A percentile compares a stretch with the other conserved stretches of the same genome.
Conservation (phyloP, 768 basidiomycete species). For the Boletus coccyginus region DNA sequence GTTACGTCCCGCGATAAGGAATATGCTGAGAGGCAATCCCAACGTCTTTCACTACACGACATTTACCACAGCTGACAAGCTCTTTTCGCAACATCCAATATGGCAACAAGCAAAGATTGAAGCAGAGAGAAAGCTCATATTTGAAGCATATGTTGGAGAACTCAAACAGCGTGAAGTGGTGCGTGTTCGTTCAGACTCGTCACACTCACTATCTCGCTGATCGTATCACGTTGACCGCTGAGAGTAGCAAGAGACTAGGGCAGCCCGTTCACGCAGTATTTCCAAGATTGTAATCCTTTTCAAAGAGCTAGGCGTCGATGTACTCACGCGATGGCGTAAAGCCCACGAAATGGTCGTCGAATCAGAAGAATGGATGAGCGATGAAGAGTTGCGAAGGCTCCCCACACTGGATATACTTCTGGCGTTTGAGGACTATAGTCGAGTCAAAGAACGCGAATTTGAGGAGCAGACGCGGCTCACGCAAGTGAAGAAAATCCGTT, state of each 20-base stretch:
- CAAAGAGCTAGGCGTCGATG: conserved; percentile 85
- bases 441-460: conserved; percentile 85
- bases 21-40: conserved; percentile 84
- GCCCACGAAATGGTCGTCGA: conserved; percentile 75
- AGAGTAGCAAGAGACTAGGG: conserved; percentile 72
- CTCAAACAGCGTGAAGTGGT: conserved; percentile 89
- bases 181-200: conserved; percentile 29
- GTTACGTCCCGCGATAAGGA: conserved; percentile 80
- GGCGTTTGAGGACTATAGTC: conserved; percentile 92
- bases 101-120: conserved; percentile 89
- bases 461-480: conserved; percentile 80
- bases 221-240: not conserved
- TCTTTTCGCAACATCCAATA: conserved; percentile 83
- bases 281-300: conserved; percentile 81
- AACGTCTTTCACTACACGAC: conserved; percentile 91
- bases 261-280: conserved; percentile 74
- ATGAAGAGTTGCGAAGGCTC: conserved; percentile 74
- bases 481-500: conserved; percentile 80
- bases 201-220: conserved; percentile 3
- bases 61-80: conserved; percentile 82
- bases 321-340: conserved; percentile 89
- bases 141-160: conserved; percentile 88
- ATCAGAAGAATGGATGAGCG: conserved; percentile 75
- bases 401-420: conserved; percentile 90
- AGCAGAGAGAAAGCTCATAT: conserved; percentile 81